These are phyloP conservation scores for Pseudogymnoascus sp. DNA, from an alignment of 2,329 filamentous ascomycete genomes.

Conservation along the genomic window DNA sequence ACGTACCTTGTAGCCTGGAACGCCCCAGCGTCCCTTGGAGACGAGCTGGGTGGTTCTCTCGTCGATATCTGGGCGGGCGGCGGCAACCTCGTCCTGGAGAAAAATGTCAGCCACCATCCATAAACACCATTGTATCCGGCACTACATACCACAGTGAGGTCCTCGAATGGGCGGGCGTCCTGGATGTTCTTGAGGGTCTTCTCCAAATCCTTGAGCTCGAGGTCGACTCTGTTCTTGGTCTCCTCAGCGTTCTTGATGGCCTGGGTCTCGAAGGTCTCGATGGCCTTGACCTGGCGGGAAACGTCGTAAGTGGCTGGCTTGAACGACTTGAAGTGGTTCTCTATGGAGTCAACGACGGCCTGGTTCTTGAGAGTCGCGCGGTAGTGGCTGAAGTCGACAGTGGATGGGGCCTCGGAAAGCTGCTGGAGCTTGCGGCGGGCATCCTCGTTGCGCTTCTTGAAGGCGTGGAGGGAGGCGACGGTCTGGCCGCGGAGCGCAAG, in stretches of 20 bases:
- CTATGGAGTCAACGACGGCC: constrained; percentile 91
- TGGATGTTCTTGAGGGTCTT: constrained; percentile 97
- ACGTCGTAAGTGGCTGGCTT: constrained; percentile 93
- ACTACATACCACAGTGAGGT: constrained; percentile 96
- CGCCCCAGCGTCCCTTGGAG: constrained; percentile 95
- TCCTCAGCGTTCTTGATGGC: constrained; percentile 94
- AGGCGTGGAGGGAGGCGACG: constrained; percentile 80
- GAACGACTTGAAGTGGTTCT: constrained; percentile 89
- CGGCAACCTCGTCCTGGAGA: constrained; percentile 83
- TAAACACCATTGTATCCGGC: constrained; percentile 61
- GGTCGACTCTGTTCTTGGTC: constrained; percentile 93
- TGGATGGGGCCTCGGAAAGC: constrained; percentile 76
- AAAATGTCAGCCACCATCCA: constrained; percentile 14
- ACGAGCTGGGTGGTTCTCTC: constrained; percentile 93
- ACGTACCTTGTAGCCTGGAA: constrained; percentile 96
- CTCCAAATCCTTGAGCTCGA: constrained; percentile 87
- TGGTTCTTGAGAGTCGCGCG: constrained; percentile 91
- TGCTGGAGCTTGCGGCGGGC: constrained; percentile 86
- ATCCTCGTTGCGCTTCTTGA: constrained; percentile 99
- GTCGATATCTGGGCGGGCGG: constrained; percentile 93
- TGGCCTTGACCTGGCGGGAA: constrained; percentile 88
- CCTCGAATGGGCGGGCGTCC: constrained; percentile 88
- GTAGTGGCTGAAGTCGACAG: constrained; percentile 92
- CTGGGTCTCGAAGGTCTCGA: constrained; percentile 96
- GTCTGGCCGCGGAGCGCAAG: constrained; percentile 96